Percentiles rank a stretch among this genome's conserved stretches.
phyloP scores from a whole-genome alignment of 2,329 filamentous ascomycete species.

The Botryosphaeria dothidea region DNA sequence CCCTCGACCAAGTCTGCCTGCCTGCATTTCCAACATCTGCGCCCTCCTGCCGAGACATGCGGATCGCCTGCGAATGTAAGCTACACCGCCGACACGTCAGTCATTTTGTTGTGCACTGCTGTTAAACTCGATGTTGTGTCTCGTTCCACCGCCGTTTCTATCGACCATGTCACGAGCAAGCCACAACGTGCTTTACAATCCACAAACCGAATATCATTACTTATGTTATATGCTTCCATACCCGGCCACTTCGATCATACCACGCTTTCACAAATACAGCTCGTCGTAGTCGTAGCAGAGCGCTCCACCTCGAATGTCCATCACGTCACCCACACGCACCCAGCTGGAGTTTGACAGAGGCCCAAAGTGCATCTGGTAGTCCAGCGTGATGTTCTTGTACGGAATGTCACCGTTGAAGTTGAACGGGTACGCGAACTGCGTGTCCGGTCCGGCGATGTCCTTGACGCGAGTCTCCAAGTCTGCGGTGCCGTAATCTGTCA shows the following conservation, averaged over 20 bases:
- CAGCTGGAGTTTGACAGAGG: constrained; percentile 2
- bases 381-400: constrained; percentile 15
- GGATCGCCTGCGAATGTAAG: neutral
- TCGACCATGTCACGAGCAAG: neutral
- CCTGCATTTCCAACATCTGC: neutral
- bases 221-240: neutral
- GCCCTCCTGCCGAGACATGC: neutral
- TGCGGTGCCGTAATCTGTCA: constrained; percentile 19
- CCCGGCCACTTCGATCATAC: too few relatives aligned
- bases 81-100: neutral
- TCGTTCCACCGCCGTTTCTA: neutral
- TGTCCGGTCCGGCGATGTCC: constrained; percentile 22
- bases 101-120: neutral
- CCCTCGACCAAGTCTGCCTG: neutral
- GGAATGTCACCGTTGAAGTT: constrained; percentile 11
- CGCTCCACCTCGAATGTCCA: constrained; percentile 17
- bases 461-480: constrained; percentile 36
- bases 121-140: neutral
- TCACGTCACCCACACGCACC: constrained; percentile 12
- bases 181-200: neutral
- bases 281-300: constrained; percentile 20
- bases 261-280: neutral
- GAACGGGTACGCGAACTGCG: constrained; percentile 16
- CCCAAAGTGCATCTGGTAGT: constrained; percentile 17
- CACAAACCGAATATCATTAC: neutral